phyloP scores from a whole-genome alignment of 768 basidiomycete genomes.

The Punctularia strigosozonata region DNA sequence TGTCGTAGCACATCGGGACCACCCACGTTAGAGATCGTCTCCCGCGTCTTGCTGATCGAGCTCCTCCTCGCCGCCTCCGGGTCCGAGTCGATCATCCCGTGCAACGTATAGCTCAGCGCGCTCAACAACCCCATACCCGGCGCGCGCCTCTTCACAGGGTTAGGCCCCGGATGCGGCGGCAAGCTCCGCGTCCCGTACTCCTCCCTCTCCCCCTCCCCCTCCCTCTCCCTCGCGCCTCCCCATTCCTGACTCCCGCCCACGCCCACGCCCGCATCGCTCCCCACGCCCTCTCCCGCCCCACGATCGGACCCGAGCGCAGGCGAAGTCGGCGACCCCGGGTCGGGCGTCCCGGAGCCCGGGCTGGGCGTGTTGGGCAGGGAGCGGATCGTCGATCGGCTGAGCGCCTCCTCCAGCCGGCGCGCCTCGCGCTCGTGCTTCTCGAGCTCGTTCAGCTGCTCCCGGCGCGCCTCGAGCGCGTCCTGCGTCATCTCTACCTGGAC shows the following conservation, averaged over 20 bases:
- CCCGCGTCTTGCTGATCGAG: slow-evolving; percentile 87
- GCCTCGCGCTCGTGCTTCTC: slow-evolving; percentile 93
- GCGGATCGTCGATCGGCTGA: slow-evolving; percentile 44
- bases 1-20: background rate
- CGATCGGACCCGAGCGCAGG: slow-evolving; percentile 5
- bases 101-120: slow-evolving; percentile 87
- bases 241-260: no score
- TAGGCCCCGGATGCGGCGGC: slow-evolving; percentile 75
- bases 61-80: slow-evolving; percentile 92
- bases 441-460: slow-evolving; percentile 74
- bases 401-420: slow-evolving; percentile 76
- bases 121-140: slow-evolving; percentile 82
- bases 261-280: slow-evolving; percentile 11
- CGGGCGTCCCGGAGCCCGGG: background rate
- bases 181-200: slow-evolving; percentile 33
- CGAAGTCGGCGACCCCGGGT: slow-evolving; percentile 9
- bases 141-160: slow-evolving; percentile 45
- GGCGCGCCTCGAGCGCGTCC: slow-evolving; percentile 75
- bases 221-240: no score
- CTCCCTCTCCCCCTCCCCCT: slow-evolving; percentile 12
- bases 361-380: slow-evolving; percentile 3
- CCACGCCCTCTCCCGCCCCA: slow-evolving; percentile 15
- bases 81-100: slow-evolving; percentile 98
- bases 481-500: slow-evolving; percentile 97
- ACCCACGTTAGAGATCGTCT: slow-evolving; percentile 86